These are phyloP conservation scores for Penicillium macrosclerotiorum DNA, from an alignment of 495 filamentous ascomycete genomes.

Conservation along the genomic window DNA sequence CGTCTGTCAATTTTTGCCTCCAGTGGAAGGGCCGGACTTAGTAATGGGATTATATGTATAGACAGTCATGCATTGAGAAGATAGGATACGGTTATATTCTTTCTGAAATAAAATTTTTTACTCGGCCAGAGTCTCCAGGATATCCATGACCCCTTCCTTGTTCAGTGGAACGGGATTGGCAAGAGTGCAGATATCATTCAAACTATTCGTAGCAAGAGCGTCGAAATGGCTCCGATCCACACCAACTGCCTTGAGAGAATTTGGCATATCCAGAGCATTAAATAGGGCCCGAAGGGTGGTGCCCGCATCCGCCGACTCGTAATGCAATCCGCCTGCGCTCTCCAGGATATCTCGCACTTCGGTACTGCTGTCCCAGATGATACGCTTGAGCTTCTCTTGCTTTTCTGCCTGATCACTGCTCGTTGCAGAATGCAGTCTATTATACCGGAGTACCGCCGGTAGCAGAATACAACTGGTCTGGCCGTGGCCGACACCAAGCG, in stretches of 20 bases:
- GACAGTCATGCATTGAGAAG: too few species aligned
- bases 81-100: too few species aligned
- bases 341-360: not conserved
- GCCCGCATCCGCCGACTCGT: not conserved
- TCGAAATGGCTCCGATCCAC: slow-evolving; percentile 1
- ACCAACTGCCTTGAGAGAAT: slow-evolving; percentile 1
- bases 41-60: too few species aligned
- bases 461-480: slow-evolving; percentile 3
- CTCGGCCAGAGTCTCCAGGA: not conserved
- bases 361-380: not conserved
- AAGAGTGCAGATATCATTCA: slow-evolving; percentile 2
- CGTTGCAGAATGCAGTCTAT: not conserved
- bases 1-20: too few species aligned
- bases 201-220: not conserved
- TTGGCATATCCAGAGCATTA: not conserved
- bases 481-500: slow-evolving; percentile 3
- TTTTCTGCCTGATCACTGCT: not conserved
- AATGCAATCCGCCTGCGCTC: not conserved
- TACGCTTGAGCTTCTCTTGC: not conserved
- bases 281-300: not conserved
- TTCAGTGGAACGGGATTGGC: slow-evolving; percentile 6
- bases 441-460: not conserved
- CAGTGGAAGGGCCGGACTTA: too few species aligned
- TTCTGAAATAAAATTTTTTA: not conserved
- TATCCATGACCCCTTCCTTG: not conserved